Base-by-base conservation (phyloP, 2,329 filamentous ascomycete genomes). In the Aspergillus piperis region DNA sequence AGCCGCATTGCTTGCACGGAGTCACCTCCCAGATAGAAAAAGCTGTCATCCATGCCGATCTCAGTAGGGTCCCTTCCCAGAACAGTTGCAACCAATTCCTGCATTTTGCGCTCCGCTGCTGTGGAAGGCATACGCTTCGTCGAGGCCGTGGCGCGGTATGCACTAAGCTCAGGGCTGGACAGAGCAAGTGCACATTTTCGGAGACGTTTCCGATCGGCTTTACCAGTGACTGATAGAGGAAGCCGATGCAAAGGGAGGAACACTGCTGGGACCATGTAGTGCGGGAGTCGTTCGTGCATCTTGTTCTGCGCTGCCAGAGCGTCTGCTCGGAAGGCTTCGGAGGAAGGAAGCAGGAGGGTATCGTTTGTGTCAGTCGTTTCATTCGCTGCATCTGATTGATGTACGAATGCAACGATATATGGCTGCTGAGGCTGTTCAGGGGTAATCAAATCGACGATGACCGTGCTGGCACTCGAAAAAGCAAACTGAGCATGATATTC, bases 11-110 rank as follows among this genome's bases (percentile, higher is more conserved):
- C 47, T 30, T 50, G 21, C 10, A 50, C 15, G 21, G 57, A 59
- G 27, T 59, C 76, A 13, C 76, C 76, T 6, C 76, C 76, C 7
- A 77, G 66, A 6, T 71, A 66, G 64, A 78, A 76, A 62, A 78
- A 78, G 32, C 69, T 74, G 51, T 77, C 75, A 50, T 77, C 71
- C 1, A 71, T 70, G 7, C 76, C 75, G 50, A 78, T 67, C n/a
- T 68, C 62, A 30, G 69, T 64, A 7, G 66, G 51, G 3, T 60
- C 63, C 39, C 73, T 63, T 21, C 69, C 68, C 21, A 78, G 54
- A 8, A 77, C 66, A 1, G 65, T 54, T 2, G 65, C 67, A 74
- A 75, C 77, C 3, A 76, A 47, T 6, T 65, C 51, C 32, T 67
- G 62, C 8, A 59, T 21, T 6, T 17, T 25, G 3, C 8, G 8